Conservation (phyloP, 1,284 basidiomycete species). For the Cutaneotrichosporon cavernicola region DNA sequence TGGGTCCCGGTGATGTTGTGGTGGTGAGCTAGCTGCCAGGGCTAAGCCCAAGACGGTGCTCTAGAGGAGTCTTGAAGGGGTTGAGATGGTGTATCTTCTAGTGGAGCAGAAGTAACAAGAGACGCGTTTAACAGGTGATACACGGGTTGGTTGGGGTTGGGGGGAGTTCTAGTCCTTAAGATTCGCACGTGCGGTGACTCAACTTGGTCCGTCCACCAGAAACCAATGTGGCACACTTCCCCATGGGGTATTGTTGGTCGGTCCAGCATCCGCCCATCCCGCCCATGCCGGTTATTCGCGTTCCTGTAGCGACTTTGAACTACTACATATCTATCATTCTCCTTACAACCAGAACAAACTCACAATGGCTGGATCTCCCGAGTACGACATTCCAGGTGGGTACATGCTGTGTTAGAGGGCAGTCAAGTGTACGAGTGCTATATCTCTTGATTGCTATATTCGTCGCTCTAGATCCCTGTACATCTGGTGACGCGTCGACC, state of each 20-base stretch:
- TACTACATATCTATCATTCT: background rate
- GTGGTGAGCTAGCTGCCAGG: background rate
- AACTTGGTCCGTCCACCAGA: background rate
- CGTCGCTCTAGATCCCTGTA: too few species aligned
- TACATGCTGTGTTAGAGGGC: too few species aligned
- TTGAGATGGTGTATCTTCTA: background rate
- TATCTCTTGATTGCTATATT: too few species aligned
- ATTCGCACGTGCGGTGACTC: conserved; percentile 5
- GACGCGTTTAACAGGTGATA: background rate
- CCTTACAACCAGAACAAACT: background rate
- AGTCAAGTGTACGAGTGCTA: too few species aligned
- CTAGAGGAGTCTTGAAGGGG: background rate
- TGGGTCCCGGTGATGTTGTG: background rate
- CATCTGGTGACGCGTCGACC: background rate
- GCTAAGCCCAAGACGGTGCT: background rate
- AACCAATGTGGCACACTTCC: conserved; percentile 1
- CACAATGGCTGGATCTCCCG: background rate
- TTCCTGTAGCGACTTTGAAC: background rate
- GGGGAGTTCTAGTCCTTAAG: background rate
- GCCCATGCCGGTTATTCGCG: too few species aligned
- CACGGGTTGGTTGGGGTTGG: background rate
- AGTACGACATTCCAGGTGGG: conserved; percentile 29
- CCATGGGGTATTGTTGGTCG: background rate
- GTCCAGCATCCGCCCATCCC: background rate
- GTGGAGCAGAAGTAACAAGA: background rate